Evolutionary conservation across 257 asterid genomes (phyloP), one percentile per base, ranked within the genome.

Genomic region (Forsythia suspensa): DNA sequence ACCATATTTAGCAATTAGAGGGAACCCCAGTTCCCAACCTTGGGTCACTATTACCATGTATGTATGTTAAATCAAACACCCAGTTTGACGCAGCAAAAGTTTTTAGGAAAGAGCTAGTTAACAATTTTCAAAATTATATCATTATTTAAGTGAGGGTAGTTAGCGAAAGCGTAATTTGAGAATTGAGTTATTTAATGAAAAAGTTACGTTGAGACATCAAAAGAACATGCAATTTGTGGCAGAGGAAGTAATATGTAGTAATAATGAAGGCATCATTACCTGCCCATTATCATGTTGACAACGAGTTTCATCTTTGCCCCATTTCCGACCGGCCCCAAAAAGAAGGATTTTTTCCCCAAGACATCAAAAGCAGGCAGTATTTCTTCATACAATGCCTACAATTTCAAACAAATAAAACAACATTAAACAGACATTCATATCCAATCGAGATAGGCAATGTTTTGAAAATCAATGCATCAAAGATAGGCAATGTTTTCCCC

Each of bases 221-320:
- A 70, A 71, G 70, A 63, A 59, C 59, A 59, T 38, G 76, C 18
- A 69, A 24, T 59, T 34, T 69, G 40, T 73, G 52, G 57, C 39
- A 34, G 34, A 24, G 16, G 77, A 44, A 77, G 74, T 7, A 34
- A 34, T 42, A 48, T 41, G 8, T 24, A 41, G 44, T 63, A 67
- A 42, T 63, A 37, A 48, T 55, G 71, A 81, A 70, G 34, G 76
- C 46, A 46, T 51, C 73, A 38, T 80, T 88, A 95, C 99, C 98
- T 95, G 86, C 99, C 99, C 99, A 95, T 95, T 59, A 94, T 85
- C 99, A 95, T 95, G 90, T 95, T 95, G 68, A 95, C 99, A 48
- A 95, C 98, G 81, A 95, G 98, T 87, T 95, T 95, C 99, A 95
- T 95, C 88, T 88, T 95, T 65, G 99, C 99, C 69, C 99, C 99